These are phyloP conservation scores for Termitomyces sp. DNA, from an alignment of 768 basidiomycete genomes.

Conservation along the genomic window DNA sequence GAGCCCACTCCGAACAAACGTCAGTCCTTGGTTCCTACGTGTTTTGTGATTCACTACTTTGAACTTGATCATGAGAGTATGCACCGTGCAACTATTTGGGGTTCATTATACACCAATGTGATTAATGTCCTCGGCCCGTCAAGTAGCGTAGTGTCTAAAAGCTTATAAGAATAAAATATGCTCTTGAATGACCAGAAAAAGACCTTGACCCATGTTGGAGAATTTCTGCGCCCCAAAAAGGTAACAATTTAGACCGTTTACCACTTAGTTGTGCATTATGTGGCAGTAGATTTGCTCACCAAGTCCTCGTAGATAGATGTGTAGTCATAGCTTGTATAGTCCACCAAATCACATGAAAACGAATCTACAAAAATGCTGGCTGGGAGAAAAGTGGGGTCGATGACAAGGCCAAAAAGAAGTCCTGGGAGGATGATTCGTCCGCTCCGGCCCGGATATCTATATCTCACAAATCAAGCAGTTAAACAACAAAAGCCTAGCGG, in stretches of 20 bases:
- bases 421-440: neutral
- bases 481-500: neutral
- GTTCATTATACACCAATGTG: neutral
- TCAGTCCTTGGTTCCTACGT: neutral
- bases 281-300: neutral
- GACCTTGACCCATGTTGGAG: neutral
- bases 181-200: neutral
- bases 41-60: neutral
- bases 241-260: neutral
- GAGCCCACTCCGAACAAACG: neutral
- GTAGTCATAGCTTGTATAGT: neutral
- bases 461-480: neutral
- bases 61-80: neutral
- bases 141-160: neutral
- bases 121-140: too few relatives aligned
- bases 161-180: too few relatives aligned
- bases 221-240: neutral
- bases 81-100: too few relatives aligned
- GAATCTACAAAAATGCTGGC: too few relatives aligned
- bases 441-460: neutral
- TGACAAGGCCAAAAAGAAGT: neutral
- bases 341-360: neutral
- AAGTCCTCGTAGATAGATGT: neutral
- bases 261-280: neutral
- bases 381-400: neutral